phyloP scores from a whole-genome alignment of 2,329 filamentous ascomycete species.

The Alternaria viburni region DNA sequence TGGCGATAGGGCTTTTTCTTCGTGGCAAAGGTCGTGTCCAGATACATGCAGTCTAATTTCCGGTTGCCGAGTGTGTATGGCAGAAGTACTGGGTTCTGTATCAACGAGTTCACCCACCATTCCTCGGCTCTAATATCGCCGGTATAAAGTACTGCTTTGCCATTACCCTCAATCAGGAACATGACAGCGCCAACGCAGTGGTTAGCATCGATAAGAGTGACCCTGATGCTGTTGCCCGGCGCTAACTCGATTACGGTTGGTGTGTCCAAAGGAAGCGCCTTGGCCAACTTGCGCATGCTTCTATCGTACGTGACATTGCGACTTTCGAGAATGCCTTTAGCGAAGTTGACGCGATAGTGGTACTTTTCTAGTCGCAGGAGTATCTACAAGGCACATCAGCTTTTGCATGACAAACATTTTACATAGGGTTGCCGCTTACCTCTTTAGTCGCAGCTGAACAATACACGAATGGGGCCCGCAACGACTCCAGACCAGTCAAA shows the following conservation, averaged over 20 bases:
- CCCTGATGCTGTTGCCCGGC: slow-evolving; percentile 71
- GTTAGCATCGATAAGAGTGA: slow-evolving; percentile 89
- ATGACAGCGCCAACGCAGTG: slow-evolving; percentile 90
- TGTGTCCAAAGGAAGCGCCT: slow-evolving; percentile 81
- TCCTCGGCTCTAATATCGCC: slow-evolving; percentile 85
- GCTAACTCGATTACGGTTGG: slow-evolving; percentile 77
- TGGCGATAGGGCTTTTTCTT: slow-evolving; percentile 56
- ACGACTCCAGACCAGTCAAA: slow-evolving; percentile 76
- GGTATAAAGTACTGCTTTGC: slow-evolving; percentile 81
- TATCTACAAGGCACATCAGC: slow-evolving; percentile 54
- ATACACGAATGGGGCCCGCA: slow-evolving; percentile 84
- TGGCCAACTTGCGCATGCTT: slow-evolving; percentile 74
- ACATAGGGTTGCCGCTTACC: slow-evolving; percentile 43
- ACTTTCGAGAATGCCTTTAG: slow-evolving; percentile 76
- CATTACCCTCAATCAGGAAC: slow-evolving; percentile 82
- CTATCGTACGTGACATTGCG: slow-evolving; percentile 73
- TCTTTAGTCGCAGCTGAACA: slow-evolving; percentile 84
- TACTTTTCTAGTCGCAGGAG: slow-evolving; percentile 80
- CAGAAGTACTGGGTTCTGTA: slow-evolving; percentile 73
- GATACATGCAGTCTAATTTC: slow-evolving; percentile 78
- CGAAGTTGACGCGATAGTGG: slow-evolving; percentile 80
- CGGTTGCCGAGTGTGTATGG: slow-evolving; percentile 65
- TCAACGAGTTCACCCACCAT: slow-evolving; percentile 81
- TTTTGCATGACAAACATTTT: neutral
- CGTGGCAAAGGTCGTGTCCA: slow-evolving; percentile 81